phyloP scores from a whole-genome alignment of 2,329 filamentous ascomycete species.

The Magnaporthiopsis poae region DNA sequence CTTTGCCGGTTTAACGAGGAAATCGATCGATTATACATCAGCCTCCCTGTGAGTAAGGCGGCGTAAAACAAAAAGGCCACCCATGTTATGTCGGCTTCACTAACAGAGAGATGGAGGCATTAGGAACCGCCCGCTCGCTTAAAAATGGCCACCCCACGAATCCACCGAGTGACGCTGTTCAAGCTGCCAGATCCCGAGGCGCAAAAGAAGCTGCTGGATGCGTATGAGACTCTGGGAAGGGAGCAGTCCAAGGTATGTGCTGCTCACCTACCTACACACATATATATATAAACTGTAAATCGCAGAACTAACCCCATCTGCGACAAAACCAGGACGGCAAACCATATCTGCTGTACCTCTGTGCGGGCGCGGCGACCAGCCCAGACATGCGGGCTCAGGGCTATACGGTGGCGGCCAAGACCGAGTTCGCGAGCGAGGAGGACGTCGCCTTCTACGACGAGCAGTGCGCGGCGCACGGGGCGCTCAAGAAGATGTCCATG shows the following conservation, averaged over 20 bases:
- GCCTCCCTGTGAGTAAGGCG: neutral
- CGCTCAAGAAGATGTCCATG: slow-evolving; percentile 28
- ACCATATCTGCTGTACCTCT: slow-evolving; percentile 54
- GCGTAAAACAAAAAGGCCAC: too few relatives aligned
- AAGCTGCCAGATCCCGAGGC: slow-evolving; percentile 37
- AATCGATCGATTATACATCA: too few relatives aligned
- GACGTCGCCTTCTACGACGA: slow-evolving; percentile 64
- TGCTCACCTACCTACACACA: too few relatives aligned
- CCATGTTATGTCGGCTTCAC: neutral
- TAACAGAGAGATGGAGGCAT: neutral
- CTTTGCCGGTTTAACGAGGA: too few relatives aligned
- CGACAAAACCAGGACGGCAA: slow-evolving; percentile 48
- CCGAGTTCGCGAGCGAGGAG: slow-evolving; percentile 52
- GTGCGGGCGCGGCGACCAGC: slow-evolving; percentile 36
- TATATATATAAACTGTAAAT: too few relatives aligned
- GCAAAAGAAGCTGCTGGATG: slow-evolving; percentile 33
- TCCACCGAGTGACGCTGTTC: slow-evolving; percentile 45
- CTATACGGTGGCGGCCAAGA: slow-evolving; percentile 54
- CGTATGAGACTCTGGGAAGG: slow-evolving; percentile 31
- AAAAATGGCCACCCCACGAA: slow-evolving; percentile 4
- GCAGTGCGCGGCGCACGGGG: slow-evolving; percentile 33
- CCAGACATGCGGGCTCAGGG: slow-evolving; percentile 54
- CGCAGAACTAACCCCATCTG: too few relatives aligned
- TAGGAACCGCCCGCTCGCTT: neutral
- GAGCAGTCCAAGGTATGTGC: slow-evolving; percentile 31